Base-by-base conservation (phyloP, 495 filamentous ascomycete genomes). In the Penicillium bovifimosum region DNA sequence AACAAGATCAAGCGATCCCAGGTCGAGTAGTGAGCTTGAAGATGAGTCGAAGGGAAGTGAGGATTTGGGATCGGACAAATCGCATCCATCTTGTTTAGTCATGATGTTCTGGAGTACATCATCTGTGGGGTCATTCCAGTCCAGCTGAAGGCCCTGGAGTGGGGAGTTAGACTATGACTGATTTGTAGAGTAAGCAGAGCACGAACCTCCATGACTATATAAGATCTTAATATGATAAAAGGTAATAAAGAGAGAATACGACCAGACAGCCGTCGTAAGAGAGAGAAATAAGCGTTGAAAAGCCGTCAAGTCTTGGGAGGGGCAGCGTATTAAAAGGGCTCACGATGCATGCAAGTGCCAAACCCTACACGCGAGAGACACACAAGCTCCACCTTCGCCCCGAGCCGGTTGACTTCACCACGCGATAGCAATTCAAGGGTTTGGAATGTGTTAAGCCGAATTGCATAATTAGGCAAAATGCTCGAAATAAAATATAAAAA, bases 41-140 rank as follows among this genome's bases (percentile, higher is more conserved):
- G 62, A 55, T 24, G 66, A 50, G 42, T 68, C 65, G 3, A 67
- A 57, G 10, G 45, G 20, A 11, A 69, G 58, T 13, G 62, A 57
- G n/a, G 55, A 41, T 34, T 32, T 45, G 17, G 59, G 24, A 50
- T 57, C 39, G 9, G 49, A 43, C 27, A 29, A 41, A 38, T 63
- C 47, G 45, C 51, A 20, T 27, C 44, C 27, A 50, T 62, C 55
- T 7, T 49, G 51, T 17, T 47, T 34, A 27, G 45, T 60, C 63
- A 69, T 62, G 59, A 74, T 72, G 36, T 64, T 68, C 24, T 71
- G 70, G 8, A 74, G 69, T 35, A 69, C 50, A 59, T 73, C 67
- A 59, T 73, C 67, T 40, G 53, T 47, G 17, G 68, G 60, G 42
- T 62, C 50, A 24, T 57, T 56, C 70, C 70, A 73, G 41, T 32